Base-by-base conservation (phyloP, 129 eudicot genomes). In the Tagetes patula region DNA sequence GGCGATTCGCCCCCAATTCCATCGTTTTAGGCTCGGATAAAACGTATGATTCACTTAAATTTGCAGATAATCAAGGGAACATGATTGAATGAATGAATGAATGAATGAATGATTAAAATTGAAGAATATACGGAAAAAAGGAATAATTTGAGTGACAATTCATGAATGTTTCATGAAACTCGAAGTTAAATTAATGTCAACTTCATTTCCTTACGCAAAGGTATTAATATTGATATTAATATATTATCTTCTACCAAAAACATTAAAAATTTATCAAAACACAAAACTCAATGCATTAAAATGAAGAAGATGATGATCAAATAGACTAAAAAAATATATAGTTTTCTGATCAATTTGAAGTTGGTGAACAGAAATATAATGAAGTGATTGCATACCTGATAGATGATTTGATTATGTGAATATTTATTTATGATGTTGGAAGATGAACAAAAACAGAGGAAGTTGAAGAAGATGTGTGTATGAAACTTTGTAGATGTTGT, bases 141-240 rank as follows among this genome's bases (percentile, higher is more conserved):
- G 75, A 73, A 73, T 73, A 67, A 79, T 30, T 33, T 46, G 75
- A 73, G 79, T 66, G 50, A 56, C 65, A 56, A 5, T 31, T 73
- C 46, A 79, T 79, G 48, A 73, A 79, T 48, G 65, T 79, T 79
- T 68, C 54, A 68, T 73, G 39, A 79, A 58, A 67, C 65, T 53
- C 13, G 2, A 53, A 78, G 71, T 48, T 50, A 72, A 65, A 49
- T 72, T 72, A 64, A 64, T 71, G 77, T 71, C 68, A 71, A 78
- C 77, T 64, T 71, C 43, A 72, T 53, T 50, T 70, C 40, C 10
- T 32, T 65, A 78, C 77, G 73, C 82, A 72, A 78, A 78, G 77
- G 82, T 64, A 20, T 20, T 20, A 20, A 20, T 20, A 20, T 47
- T 41, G 3, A 3, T 43, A 43, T 43, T 43, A 43, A 43, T 43